A percentile compares a stretch with the other conserved stretches of the same genome.
phyloP scores from a whole-genome alignment of 495 filamentous ascomycete genomes.

The Opeltia flavorubescens region DNA sequence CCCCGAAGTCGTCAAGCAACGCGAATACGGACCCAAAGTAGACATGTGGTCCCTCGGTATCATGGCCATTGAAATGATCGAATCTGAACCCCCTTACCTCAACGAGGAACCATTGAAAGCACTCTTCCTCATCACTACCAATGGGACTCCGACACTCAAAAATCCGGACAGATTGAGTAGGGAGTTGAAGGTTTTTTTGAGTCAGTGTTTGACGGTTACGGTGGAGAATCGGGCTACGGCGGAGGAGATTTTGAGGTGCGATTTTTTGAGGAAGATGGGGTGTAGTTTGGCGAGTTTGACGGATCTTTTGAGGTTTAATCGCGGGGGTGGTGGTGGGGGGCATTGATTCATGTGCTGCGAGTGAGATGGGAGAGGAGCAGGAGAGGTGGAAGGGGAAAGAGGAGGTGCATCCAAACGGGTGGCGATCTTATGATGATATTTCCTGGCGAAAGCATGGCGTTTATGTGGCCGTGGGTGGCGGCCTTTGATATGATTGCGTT shows the following conservation, averaged over 20 bases:
- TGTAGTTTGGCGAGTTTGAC: constrained; percentile 70
- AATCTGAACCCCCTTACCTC: constrained; percentile 91
- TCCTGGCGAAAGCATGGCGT: too few species aligned
- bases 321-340: constrained; percentile 8
- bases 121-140: constrained; percentile 92
- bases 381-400: too few species aligned
- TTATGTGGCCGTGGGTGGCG: too few species aligned
- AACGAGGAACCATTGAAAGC: constrained; percentile 97
- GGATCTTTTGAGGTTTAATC: constrained; percentile 61
- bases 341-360: too few species aligned
- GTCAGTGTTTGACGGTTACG: constrained; percentile 89
- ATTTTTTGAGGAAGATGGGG: constrained; percentile 54
- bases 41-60: constrained; percentile 93
- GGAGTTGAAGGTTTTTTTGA: constrained; percentile 90
- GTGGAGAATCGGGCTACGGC: constrained; percentile 89
- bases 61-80: constrained; percentile 99
- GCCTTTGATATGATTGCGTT: too few species aligned
- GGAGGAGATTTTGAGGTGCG: constrained; percentile 67
- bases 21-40: constrained; percentile 95
- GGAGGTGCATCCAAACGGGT: too few species aligned
- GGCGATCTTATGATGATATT: too few species aligned
- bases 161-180: constrained; percentile 94
- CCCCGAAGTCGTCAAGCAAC: constrained; percentile 96
- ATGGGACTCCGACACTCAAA: constrained; percentile 92
- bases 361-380: too few species aligned